Evolutionary conservation across 73 alveolate genomes (phyloP), one percentile per base, ranked within the genome.

Genomic region (Paramecium sonneborni): DNA sequence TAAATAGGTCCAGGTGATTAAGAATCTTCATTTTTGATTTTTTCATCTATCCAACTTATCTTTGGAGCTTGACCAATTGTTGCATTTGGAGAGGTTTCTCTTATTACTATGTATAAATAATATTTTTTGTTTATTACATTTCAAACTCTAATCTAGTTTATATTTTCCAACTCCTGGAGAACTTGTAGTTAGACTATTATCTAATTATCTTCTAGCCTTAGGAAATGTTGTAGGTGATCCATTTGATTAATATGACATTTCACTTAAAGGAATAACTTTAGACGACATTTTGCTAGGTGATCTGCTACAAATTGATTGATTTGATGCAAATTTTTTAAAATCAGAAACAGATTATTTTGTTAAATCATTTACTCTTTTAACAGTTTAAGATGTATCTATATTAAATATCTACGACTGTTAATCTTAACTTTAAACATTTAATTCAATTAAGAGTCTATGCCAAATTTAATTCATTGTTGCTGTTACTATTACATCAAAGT

Each of bases 111-210:
- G 24, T 79, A 43, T 21, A 0, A 1, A n/a, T n/a, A 43, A 43
- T 23, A 26, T 26, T 7, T 79, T 1, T 43, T 52, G 30, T 5
- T 12, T 52, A 52, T 52, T 46, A 79, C 69, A 24, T 79, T 79
- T 79, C 74, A 37, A 57, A 37, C 58, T 24, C 18, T 38, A 39
- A 43, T 79, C 90, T n/a, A 23, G 12, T 46, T 44, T 79, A 79
- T 79, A 79, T 37, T 79, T 79, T 34, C 90, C 90, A 9, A 79
- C 90, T 79, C 90, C 90, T 5, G 90, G 90, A 43, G 90, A 79
- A 44, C 90, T 79, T 12, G 90, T 79, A 39, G 48, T 79, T 41
- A 79, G n/a, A 46, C 76, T 43, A 30, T 79, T 30, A 21, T 79
- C 90, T 6, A 79, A 39, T 30, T 79, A 6, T 79, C 90, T 39